These are phyloP conservation scores for Rhizopus delemar DNA, from an alignment of 371 early-diverging fungal genomes.

Conservation along the genomic window DNA sequence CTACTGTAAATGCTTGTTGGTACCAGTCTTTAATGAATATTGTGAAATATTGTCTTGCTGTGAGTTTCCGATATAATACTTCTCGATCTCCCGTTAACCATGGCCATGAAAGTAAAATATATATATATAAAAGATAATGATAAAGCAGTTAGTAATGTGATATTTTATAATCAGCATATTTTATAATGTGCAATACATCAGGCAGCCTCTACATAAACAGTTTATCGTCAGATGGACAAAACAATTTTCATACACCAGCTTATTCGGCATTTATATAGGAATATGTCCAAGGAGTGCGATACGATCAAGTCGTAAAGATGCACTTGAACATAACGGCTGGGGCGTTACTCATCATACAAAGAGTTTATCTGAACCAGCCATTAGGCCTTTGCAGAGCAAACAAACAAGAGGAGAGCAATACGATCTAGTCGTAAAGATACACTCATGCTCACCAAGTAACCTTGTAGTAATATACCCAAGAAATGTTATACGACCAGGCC, in stretches of 20 bases:
- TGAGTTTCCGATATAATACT: constrained; percentile 14
- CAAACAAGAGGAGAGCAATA: constrained; percentile 8
- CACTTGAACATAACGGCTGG: constrained; percentile 8
- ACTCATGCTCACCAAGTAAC: constrained; percentile 18
- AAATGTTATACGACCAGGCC: too few relatives aligned
- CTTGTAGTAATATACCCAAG: constrained; percentile 2
- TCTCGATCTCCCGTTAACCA: constrained; percentile 11
- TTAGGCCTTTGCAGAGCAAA: constrained; percentile 5
- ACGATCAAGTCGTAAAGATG: constrained; percentile 9
- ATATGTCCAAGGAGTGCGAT: constrained; percentile 7
- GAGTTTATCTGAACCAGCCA: constrained; percentile 7
- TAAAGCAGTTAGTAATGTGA: constrained; percentile 2
- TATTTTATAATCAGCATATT: constrained; percentile 1
- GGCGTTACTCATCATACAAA: constrained; percentile 5
- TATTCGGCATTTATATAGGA: constrained; percentile 6
- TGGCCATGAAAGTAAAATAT: constrained; percentile 12
- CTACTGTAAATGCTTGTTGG: constrained; percentile 16
- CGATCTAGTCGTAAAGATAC: constrained; percentile 15
- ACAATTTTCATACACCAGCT: constrained; percentile 17
- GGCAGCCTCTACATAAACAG: constrained; percentile 6
- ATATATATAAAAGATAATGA: not conserved
- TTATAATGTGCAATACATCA: constrained; percentile 11
- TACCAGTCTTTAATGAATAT: constrained; percentile 14
- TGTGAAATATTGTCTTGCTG: constrained; percentile 13
- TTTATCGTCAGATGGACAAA: constrained; percentile 7